Evolutionary conservation across 331 rosid species (phyloP), one percentile per base, ranked within the genome.

Genomic region (Quercus lobata): DNA sequence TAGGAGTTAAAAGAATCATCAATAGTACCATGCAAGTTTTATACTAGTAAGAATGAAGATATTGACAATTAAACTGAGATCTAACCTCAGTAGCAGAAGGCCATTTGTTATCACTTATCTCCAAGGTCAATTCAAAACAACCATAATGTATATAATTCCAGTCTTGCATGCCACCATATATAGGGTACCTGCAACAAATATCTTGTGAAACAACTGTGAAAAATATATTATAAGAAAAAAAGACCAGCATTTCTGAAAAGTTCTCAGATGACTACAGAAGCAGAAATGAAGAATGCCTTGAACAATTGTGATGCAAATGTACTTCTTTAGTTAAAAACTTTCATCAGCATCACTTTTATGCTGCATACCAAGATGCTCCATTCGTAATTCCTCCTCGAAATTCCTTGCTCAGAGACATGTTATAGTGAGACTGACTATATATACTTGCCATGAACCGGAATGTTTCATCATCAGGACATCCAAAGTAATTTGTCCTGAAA

Each of bases 151-250:
- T 93, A 74, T 91, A 96, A 85, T 96, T 96, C 93, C 98, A 96
- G 75, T 93, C 99, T 86, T 96, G 98, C 99, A 96, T 96, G 81
- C 97, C 99, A 69, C 99, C 99, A 69, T 93, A 96, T 72, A 96
- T 76, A n/a, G 99, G 99, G 63, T 96, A 96, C 98, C 99, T 96
- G 88, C 83, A 83, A 78, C 75, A 80, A 76, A 79, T 73, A 78
- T 73, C 76, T 73, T 75, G 78, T 65, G 70, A 80, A 83, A 79
- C 75, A 84, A 85, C 58, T 57, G 68, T 76, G 78, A 78, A 84
- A 72, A 76, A 35, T 25, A 57, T 65, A 76, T 34, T 1, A 22
- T 66, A 73, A 41, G 71, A 69, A 71, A 78, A 62, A 24, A 29
- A 68, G 25, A 9, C 53, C 15, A 7, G 29, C 2, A 74, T 35